Evolutionary conservation across 2,329 filamentous ascomycete species (phyloP).

Genomic region (Cladosporium sp.): DNA sequence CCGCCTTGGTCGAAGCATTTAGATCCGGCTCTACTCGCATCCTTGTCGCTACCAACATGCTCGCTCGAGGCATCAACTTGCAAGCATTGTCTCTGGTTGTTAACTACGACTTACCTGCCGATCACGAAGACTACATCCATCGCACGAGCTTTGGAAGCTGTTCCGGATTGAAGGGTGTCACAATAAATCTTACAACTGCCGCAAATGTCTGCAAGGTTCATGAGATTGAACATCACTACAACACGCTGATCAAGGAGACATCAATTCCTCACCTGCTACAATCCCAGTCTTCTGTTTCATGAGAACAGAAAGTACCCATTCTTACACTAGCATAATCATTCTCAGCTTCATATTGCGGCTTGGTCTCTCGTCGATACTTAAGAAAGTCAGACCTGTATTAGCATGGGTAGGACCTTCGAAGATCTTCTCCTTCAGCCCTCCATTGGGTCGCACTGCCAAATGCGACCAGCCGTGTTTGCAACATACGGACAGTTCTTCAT

Average conservation of each 20-base stretch:
- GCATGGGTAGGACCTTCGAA: no score
- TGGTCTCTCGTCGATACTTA: no score
- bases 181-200: background rate
- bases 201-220: background rate
- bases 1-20: conserved; percentile 99
- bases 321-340: no score
- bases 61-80: conserved; percentile 97
- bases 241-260: background rate
- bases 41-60: conserved; percentile 94
- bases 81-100: conserved; percentile 97
- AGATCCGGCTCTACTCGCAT: conserved; percentile 93
- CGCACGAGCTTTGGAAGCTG: conserved; percentile 49
- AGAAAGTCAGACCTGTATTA: no score
- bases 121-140: conserved; percentile 99
- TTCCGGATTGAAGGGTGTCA: background rate
- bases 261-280: background rate
- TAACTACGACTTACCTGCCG: conserved; percentile 97
- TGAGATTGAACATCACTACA: background rate
- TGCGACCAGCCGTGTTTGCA: no score
- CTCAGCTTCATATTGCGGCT: no score
- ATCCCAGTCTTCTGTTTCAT: no score
- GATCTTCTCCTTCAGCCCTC: no score
- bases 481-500: no score
- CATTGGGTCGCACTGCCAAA: no score
- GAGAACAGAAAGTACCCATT: no score